Percentiles rank a stretch among this genome's conserved stretches.
phyloP scores from a whole-genome alignment of 495 filamentous ascomycete species.

The Penicillium antarcticum region DNA sequence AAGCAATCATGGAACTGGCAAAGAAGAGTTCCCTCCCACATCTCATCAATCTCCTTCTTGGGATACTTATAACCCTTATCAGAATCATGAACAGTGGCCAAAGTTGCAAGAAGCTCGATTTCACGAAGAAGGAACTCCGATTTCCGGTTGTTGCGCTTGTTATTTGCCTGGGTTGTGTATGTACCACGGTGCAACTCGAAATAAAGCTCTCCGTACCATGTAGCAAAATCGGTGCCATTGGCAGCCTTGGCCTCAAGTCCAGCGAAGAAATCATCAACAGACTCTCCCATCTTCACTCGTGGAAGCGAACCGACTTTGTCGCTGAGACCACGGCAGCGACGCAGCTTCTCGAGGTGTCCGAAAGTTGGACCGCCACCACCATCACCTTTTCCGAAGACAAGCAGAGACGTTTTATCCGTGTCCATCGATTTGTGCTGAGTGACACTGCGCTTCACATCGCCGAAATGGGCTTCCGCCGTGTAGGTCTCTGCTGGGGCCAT shows the following conservation, averaged over 20 bases:
- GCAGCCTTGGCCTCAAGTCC: conserved; percentile 68
- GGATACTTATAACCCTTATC: conserved; percentile 72
- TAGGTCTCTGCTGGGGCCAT: conserved; percentile 96
- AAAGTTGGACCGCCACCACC: conserved; percentile 95
- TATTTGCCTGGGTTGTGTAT: conserved; percentile 96
- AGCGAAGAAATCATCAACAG: conserved; percentile 96
- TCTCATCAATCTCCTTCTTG: conserved; percentile 82
- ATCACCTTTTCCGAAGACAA: conserved; percentile 95
- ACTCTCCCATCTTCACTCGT: conserved; percentile 82
- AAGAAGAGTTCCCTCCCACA: conserved; percentile 85
- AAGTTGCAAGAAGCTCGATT: conserved; percentile 82
- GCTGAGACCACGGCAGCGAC: conserved; percentile 89
- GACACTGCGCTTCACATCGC: conserved; percentile 87
- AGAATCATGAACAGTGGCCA: conserved; percentile 68
- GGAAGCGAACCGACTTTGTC: conserved; percentile 82
- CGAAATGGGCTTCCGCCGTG: conserved; percentile 91
- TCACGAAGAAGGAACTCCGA: conserved; percentile 82
- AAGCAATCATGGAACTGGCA: conserved; percentile 98
- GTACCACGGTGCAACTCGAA: conserved; percentile 95
- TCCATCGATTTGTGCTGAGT: conserved; percentile 94
- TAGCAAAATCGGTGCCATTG: conserved; percentile 75
- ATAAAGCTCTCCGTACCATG: conserved; percentile 98
- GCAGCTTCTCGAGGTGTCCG: conserved; percentile 88
- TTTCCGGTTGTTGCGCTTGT: conserved; percentile 89
- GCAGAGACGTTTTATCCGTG: conserved; percentile 78